Conservation (phyloP, 2,329 filamentous ascomycete genomes). For the Diaporthe aspalathi region DNA sequence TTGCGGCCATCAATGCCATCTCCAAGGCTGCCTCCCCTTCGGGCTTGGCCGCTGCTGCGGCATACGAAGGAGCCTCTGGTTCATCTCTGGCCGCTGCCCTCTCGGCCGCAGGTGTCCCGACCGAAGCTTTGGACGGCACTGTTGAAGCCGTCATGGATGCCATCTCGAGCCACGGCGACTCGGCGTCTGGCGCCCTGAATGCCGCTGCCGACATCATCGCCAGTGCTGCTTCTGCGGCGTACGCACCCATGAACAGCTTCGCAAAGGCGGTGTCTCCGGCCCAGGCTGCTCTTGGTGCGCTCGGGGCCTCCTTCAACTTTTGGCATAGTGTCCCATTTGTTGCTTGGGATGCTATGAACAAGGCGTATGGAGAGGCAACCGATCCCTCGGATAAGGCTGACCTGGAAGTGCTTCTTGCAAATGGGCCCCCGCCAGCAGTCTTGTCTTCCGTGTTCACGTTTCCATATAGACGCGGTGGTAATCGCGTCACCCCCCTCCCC, state of each 20-base stretch:
- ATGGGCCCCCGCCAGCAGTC: background rate
- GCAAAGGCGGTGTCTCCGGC: background rate
- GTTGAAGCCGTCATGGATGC: background rate
- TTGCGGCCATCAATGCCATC: slow-evolving; percentile 7
- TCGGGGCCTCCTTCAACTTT: background rate
- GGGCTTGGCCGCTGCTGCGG: background rate
- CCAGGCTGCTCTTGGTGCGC: background rate
- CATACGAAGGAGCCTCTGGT: background rate
- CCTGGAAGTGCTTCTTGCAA: background rate
- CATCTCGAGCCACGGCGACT: background rate
- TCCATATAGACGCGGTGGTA: slow-evolving; percentile 1
- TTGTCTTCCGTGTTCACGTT: background rate
- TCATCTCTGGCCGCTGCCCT: background rate
- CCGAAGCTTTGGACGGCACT: background rate
- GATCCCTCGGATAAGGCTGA: background rate
- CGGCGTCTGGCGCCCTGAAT: background rate
- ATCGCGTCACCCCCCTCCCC: background rate
- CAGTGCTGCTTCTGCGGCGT: background rate
- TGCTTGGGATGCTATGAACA: background rate
- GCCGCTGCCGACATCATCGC: background rate
- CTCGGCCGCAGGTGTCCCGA: background rate
- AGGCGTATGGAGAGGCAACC: background rate
- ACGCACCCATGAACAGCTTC: background rate
- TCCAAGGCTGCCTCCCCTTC: background rate
- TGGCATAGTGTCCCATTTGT: background rate